Evolutionary conservation across 2,329 filamentous ascomycete genomes (phyloP).

Genomic region (Xylariaceae sp.): DNA sequence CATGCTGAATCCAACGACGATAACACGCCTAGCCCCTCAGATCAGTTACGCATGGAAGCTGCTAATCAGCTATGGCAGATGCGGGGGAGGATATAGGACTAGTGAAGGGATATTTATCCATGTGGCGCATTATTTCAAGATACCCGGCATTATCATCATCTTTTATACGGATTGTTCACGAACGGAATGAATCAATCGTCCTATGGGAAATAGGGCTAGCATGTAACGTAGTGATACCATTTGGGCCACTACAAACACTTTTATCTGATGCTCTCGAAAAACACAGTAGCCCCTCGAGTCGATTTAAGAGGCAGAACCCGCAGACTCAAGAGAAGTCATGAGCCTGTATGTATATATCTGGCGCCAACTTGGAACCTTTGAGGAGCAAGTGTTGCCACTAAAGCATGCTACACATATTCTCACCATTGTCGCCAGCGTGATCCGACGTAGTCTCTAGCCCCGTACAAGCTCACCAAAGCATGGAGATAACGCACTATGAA

Average conservation of each 20-base stretch:
- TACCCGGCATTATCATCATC: slow-evolving; percentile 10
- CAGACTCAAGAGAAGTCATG: too few relatives aligned
- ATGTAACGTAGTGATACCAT: neutral
- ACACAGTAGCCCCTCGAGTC: too few relatives aligned
- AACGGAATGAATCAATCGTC: neutral
- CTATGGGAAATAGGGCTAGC: neutral
- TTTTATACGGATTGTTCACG: neutral
- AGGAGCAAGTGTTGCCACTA: too few relatives aligned
- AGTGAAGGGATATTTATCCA: neutral
- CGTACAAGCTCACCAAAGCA: too few relatives aligned
- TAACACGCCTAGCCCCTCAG: slow-evolving; percentile 42
- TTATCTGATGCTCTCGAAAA: too few relatives aligned
- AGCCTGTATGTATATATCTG: too few relatives aligned
- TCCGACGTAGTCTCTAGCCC: too few relatives aligned
- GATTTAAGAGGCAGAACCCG: too few relatives aligned
- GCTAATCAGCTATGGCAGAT: slow-evolving; percentile 33
- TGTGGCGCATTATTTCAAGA: slow-evolving; percentile 11
- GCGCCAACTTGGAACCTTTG: too few relatives aligned
- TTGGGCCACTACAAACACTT: neutral
- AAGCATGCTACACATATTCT: too few relatives aligned
- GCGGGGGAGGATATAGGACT: slow-evolving; percentile 6
- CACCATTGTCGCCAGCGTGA: too few relatives aligned
- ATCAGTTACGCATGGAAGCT: slow-evolving; percentile 40
- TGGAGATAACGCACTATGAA: too few relatives aligned
- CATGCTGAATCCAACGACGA: slow-evolving; percentile 26